phyloP scores from a whole-genome alignment of 2,329 filamentous ascomycete species.

The Clarireedia paspali region DNA sequence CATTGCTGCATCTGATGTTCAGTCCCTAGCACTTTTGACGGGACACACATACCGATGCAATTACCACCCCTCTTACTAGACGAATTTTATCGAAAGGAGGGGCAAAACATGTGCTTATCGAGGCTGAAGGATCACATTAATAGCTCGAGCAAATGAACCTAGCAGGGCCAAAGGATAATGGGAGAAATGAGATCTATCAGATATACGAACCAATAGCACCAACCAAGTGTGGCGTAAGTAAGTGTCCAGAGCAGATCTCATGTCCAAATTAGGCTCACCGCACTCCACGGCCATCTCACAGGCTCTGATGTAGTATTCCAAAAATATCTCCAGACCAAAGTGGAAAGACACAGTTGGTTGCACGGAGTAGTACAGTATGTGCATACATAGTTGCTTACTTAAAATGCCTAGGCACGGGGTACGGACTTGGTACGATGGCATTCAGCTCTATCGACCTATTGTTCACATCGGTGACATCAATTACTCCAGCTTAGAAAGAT shows the following conservation, averaged over 20 bases:
- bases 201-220: not conserved
- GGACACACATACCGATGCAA: not conserved
- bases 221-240: not conserved
- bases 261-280: not conserved
- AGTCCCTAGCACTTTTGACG: not conserved
- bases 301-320: not conserved
- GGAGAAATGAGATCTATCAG: not conserved
- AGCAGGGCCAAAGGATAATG: not conserved
- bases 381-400: not conserved
- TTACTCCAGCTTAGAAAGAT: not conserved
- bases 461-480: constrained; percentile 2
- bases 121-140: constrained; percentile 4
- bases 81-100: not conserved
- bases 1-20: not conserved
- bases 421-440: not conserved
- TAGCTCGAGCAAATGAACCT: not conserved
- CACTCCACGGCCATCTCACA: not conserved
- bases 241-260: not conserved
- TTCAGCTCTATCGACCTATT: constrained; percentile 2
- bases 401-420: not conserved
- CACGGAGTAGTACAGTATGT: not conserved
- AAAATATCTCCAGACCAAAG: not conserved
- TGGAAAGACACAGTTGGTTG: not conserved
- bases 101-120: not conserved
- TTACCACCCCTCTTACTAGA: not conserved